A percentile compares a stretch with the other conserved stretches of the same genome.
These are phyloP conservation scores for Cyclocybe cylindracea DNA, from an alignment of 768 basidiomycete species.

Conservation along the genomic window DNA sequence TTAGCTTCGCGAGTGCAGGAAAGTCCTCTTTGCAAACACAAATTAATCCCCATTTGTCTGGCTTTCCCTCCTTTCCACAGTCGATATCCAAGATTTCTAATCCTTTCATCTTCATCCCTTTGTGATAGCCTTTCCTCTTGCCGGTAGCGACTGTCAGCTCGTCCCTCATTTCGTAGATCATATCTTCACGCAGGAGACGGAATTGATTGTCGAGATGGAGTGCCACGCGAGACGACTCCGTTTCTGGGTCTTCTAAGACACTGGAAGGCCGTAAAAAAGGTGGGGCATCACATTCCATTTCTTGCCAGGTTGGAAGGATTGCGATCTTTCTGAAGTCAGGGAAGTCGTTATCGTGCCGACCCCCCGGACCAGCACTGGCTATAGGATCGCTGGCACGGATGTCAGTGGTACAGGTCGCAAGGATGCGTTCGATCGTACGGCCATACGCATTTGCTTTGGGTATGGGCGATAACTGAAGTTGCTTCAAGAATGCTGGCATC, in stretches of 20 bases:
- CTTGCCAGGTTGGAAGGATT: slow-evolving; percentile 64
- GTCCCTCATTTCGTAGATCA: slow-evolving; percentile 15
- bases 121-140: slow-evolving; percentile 39
- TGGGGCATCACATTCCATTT: slow-evolving; percentile 42
- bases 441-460: slow-evolving; percentile 27
- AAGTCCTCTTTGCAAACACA: slow-evolving; percentile 35
- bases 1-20: slow-evolving; percentile 30
- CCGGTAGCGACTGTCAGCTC: slow-evolving; percentile 48
- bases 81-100: slow-evolving; percentile 37
- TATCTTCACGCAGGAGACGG: slow-evolving; percentile 59
- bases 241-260: slow-evolving; percentile 43
- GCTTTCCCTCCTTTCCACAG: slow-evolving; percentile 21
- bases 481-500: slow-evolving; percentile 26
- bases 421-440: slow-evolving; percentile 35
- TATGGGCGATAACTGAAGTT: slow-evolving; percentile 22
- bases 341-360: slow-evolving; percentile 72
- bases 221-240: slow-evolving; percentile 35
- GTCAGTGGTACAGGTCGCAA: slow-evolving; percentile 19
- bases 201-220: slow-evolving; percentile 68
- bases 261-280: slow-evolving; percentile 51
- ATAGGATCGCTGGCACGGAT: neutral
- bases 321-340: slow-evolving; percentile 58
- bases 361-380: slow-evolving; percentile 47
- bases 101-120: slow-evolving; percentile 39
- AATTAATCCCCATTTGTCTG: slow-evolving; percentile 38